These are phyloP conservation scores for Pseudogymnoascus verrucosus DNA, from an alignment of 2,329 filamentous ascomycete species.

Conservation along the genomic window DNA sequence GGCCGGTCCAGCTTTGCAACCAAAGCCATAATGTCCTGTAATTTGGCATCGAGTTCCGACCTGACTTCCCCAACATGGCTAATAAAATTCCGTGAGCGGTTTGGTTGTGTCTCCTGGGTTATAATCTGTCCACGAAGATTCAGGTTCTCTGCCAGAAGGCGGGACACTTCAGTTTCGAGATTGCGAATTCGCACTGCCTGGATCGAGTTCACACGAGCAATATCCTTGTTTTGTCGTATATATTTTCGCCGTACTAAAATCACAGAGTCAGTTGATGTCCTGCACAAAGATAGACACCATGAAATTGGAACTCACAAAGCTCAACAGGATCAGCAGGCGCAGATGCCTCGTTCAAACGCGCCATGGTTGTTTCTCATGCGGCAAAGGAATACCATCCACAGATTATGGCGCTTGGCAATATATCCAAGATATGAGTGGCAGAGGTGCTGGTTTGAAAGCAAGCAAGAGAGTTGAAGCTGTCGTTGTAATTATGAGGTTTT, in stretches of 20 bases:
- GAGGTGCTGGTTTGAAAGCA: neutral
- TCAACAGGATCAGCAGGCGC: conserved; percentile 63
- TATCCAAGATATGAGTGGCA: conserved; percentile 1
- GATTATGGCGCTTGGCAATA: neutral
- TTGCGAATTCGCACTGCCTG: conserved; percentile 70
- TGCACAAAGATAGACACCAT: conserved; percentile 7
- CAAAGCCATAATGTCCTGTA: conserved; percentile 60
- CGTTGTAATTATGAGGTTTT: conserved; percentile 3
- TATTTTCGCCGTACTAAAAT: conserved; percentile 66
- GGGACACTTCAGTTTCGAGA: conserved; percentile 67
- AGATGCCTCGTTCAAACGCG: conserved; percentile 69
- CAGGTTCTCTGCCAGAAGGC: conserved; percentile 71
- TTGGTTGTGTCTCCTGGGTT: conserved; percentile 55
- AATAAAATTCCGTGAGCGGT: conserved; percentile 49
- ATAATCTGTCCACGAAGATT: conserved; percentile 63
- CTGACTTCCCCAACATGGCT: conserved; percentile 64
- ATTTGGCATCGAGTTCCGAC: conserved; percentile 61
- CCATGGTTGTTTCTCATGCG: conserved; percentile 44
- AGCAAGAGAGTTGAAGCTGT: conserved; percentile 1
- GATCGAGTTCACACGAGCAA: conserved; percentile 69
- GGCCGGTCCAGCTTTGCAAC: conserved; percentile 39
- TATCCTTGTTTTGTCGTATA: conserved; percentile 75
- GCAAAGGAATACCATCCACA: neutral
- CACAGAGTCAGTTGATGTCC: conserved; percentile 12
- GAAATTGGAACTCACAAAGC: conserved; percentile 49